A percentile compares a stretch with the other conserved stretches of the same genome.
These are phyloP conservation scores for Glarea lozoyensis DNA, from an alignment of 495 filamentous ascomycete species.

Conservation along the genomic window DNA sequence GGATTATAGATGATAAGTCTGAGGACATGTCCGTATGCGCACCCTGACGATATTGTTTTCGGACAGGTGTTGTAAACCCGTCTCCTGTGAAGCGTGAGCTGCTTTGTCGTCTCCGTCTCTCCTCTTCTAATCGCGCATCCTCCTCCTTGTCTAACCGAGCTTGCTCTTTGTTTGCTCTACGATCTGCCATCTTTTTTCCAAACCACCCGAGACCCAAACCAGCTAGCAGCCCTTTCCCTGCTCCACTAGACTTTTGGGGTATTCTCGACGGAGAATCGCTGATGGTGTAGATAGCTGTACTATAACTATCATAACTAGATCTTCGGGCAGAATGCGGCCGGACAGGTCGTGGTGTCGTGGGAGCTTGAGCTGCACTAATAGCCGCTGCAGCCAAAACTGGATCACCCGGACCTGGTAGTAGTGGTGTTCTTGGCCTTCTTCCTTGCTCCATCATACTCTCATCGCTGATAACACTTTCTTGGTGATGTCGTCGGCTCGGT, in stretches of 20 bases:
- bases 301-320: conserved; percentile 28
- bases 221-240: conserved; percentile 54
- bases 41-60: conserved; percentile 39
- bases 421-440: conserved; percentile 20
- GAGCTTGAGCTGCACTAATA: conserved; percentile 31
- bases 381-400: conserved; percentile 29
- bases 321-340: conserved; percentile 29
- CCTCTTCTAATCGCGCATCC: conserved; percentile 31
- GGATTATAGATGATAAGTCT: conserved; percentile 22
- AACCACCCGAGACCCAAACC: conserved; percentile 58
- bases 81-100: conserved; percentile 40
- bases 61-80: conserved; percentile 40
- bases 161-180: conserved; percentile 53
- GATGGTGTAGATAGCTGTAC: conserved; percentile 38
- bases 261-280: conserved; percentile 29
- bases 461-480: conserved; percentile 39
- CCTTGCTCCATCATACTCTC: conserved; percentile 28
- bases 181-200: conserved; percentile 54
- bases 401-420: conserved; percentile 31
- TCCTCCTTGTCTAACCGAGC: conserved; percentile 53
- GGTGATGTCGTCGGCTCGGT: conserved; percentile 16
- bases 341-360: conserved; percentile 28
- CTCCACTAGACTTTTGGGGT: conserved; percentile 35
- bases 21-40: conserved; percentile 26
- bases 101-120: conserved; percentile 29